Evolutionary conservation across 1,139 yeast species (phyloP), one percentile per base, ranked within the genome.

Genomic region (Pichia sp.): DNA sequence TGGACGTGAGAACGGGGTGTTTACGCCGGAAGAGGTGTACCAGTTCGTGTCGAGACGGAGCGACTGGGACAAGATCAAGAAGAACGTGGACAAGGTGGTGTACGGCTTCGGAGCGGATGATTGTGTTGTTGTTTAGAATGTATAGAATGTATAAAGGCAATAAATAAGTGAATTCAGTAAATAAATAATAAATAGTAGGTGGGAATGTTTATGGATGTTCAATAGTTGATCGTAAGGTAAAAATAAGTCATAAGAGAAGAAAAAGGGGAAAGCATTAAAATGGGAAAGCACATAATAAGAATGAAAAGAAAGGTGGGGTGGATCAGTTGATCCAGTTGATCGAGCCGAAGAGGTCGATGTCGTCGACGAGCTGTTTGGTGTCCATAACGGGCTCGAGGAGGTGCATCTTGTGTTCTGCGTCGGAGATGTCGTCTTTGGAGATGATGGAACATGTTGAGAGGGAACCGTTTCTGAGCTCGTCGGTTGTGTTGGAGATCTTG

Each of bases 71-170:
- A 62, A 71, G 39, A 87, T 93, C 36, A 81, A 79, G 56, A 73
- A 75, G 52, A 89, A 86, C 50, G 98, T 93, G 6, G 98, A 93
- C 63, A 88, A 85, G 62, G 93, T 88, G n/a, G 87, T 93, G 83
- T 93, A 90, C 60, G 99, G 99, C 0, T 74, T 90, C 48, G 89
- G 93, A 15, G 67, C 85, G 31, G 81, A 70, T 50, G 87, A 84
- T 65, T 82, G 95, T 72, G 62, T 64, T 1, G 68, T 80, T 34
- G 47, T 55, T 36, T 63, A 50, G 15, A 15, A 18, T 14, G 33
- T 19, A 32, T 10, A 30, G 33, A 24, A 24, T 28, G 14, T 28
- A 28, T 28, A 35, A 15, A 35, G 21, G 12, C 27, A 35, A 19
- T 28, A 28, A 28, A 11, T 8, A 11, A 10, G 31, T 28, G 12